Conservation (phyloP, 2,329 filamentous ascomycete genomes). For the Alternaria sp. region DNA sequence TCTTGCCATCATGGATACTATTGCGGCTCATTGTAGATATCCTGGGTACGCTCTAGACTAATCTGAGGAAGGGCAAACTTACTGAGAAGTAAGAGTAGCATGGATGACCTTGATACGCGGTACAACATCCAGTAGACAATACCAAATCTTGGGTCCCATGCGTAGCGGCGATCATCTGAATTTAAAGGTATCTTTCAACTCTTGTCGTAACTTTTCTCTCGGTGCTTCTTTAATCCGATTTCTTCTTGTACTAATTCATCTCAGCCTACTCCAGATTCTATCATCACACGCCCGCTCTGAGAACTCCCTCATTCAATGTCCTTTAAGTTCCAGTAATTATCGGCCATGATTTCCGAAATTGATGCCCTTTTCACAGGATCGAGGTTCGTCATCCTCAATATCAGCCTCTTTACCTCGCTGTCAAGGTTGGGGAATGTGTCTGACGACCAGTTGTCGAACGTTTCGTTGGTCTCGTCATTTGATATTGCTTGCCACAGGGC, state of each 20-base stretch:
- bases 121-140: neutral
- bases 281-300: too few species aligned
- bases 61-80: neutral
- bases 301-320: too few species aligned
- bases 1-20: neutral
- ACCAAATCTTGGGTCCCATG: neutral
- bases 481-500: too few species aligned
- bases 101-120: neutral
- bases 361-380: too few species aligned
- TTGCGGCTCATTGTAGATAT: neutral
- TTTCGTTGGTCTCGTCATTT: too few species aligned
- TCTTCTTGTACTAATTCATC: neutral
- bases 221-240: neutral
- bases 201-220: neutral
- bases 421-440: too few species aligned
- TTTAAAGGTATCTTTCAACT: neutral
- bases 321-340: too few species aligned
- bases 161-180: neutral
- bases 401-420: too few species aligned
- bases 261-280: too few species aligned
- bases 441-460: too few species aligned
- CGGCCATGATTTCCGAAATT: too few species aligned
- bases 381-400: too few species aligned
- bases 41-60: neutral
- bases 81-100: neutral